Evolutionary conservation across 2,329 filamentous ascomycete genomes (phyloP), one percentile per base, ranked within the genome.

Genomic region (Penicillium crustosum): DNA sequence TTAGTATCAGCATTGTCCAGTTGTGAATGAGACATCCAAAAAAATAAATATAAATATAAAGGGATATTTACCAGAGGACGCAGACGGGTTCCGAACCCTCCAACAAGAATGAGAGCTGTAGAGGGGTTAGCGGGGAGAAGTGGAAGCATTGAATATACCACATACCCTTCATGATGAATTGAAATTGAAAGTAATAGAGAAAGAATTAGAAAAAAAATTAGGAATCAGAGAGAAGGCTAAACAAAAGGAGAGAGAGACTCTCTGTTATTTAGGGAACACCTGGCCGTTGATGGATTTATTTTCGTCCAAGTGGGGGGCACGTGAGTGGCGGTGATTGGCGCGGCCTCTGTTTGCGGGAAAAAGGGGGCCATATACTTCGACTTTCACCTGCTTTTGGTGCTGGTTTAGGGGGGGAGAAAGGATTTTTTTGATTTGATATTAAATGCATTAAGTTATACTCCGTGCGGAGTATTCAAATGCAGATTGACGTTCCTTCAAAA

Each of bases 31-130:
- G 25, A n/a, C 25, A 12, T 10, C 7, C 4, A 31, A 13, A 44
- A 19, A n/a, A 17, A 47, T 15, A 41, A 43, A 15, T 8, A 23
- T 23, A 31, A 31, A 31, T 13, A 33, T 17, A 36, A n/a, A 12
- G 31, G 45, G 13, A 35, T 35, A 81, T 88, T 75, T 88, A 96
- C 91, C 75, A 97, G 86, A 83, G 93, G 93, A 76, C 93, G 90
- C 73, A 99, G 89, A 80, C 93, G 93, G 78, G 93, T 99, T 81
- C 93, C 93, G 79, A 97, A 99, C 78, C 93, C 94, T 82, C 94
- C 94, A 79, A 97, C 94, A 76, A 97, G 93, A 89, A 96, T 97
- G 76, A 97, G 89, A 81, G 93, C 92, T 97, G 73, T 58, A 55
- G 49, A 53, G 39, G 41, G 53, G 58, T 52, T 41, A 50, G 54